Evolutionary conservation across 1,284 basidiomycete species (phyloP).

Genomic region (Neonothopanus nambi): DNA sequence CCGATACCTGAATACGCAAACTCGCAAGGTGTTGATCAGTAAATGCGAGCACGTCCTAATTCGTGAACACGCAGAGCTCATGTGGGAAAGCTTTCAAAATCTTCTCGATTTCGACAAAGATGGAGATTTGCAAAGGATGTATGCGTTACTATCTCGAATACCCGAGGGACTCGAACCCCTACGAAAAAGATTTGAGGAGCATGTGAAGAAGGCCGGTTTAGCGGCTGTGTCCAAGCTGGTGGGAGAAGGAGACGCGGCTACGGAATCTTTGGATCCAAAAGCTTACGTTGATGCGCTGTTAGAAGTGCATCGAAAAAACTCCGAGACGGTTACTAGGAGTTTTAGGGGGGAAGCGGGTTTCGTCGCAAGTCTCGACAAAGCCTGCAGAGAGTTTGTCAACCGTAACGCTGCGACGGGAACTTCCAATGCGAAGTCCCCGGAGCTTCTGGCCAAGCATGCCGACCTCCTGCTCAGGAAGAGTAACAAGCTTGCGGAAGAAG

Average conservation of each 20-base stretch:
- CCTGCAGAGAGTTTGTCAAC: slow-evolving; percentile 96
- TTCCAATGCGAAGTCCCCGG: slow-evolving; percentile 89
- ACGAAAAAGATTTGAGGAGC: slow-evolving; percentile 90
- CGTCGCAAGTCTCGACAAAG: slow-evolving; percentile 93
- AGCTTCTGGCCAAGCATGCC: slow-evolving; percentile 92
- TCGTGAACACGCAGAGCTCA: slow-evolving; percentile 80
- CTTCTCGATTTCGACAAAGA: slow-evolving; percentile 93
- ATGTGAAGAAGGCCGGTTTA: slow-evolving; percentile 90
- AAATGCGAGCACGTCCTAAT: slow-evolving; percentile 95
- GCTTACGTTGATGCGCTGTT: slow-evolving; percentile 93
- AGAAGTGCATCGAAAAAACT: slow-evolving; percentile 90
- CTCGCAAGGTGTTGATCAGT: slow-evolving; percentile 82
- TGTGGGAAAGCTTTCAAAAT: slow-evolving; percentile 95
- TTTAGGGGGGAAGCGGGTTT: slow-evolving; percentile 96
- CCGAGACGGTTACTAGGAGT: slow-evolving; percentile 86
- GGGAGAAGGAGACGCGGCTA: slow-evolving; percentile 63
- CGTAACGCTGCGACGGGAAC: slow-evolving; percentile 87
- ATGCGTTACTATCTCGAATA: slow-evolving; percentile 88
- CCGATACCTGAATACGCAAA: slow-evolving; percentile 89
- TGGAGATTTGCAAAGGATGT: slow-evolving; percentile 95
- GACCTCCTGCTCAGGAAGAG: slow-evolving; percentile 92
- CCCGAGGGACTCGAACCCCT: slow-evolving; percentile 90
- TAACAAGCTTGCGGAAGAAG: slow-evolving; percentile 94
- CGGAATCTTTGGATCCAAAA: slow-evolving; percentile 80
- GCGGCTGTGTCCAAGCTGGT: slow-evolving; percentile 83